Evolutionary conservation across 2,329 filamentous ascomycete genomes (phyloP), one percentile per base, ranked within the genome.

Genomic region (Calonectria ilicicola): DNA sequence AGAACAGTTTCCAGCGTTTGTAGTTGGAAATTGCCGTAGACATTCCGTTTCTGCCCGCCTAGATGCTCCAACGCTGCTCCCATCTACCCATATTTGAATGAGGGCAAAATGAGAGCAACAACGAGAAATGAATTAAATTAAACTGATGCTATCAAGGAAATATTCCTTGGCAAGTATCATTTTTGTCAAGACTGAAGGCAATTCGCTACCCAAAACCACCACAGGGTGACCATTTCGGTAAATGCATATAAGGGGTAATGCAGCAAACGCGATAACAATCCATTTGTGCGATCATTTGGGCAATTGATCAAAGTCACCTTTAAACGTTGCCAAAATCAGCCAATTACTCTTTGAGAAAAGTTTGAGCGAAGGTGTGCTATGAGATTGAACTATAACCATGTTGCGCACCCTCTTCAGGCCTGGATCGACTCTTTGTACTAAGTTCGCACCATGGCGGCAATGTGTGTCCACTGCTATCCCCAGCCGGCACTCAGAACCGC

Each of bases 401-500:
- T 26, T 80, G 6, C 76, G 47, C 21, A 46, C 65, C 23, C 42
- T 78, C 21, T 51, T 63, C 40, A 75, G 44, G 21, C 62, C 67
- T 0, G 69, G 65, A 15, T 53, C 66, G 14, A 53, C 73, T 15
- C 44, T 78, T n/a, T 67, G 70, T 63, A 68, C 65, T 27, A 49
- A 27, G 35, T 21, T 70, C 26, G 17, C 67, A 26, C 44, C 64
- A 66, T 67, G 73, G 67, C 68, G 56, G 23, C 78, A 67, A 72
- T 70, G 67, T 58, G 72, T 77, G 21, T 79, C 80, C 14, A 76
- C 77, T 17, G 70, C 58, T 15, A 42, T 66, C 12, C 56, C 71
- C 32, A 38, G 49, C 26, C 75, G 56, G 46, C 21, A 72, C 19
- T 86, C 88, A 0, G 88, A 91, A 5, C 94, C 95, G 3, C 87